Evolutionary conservation across 2,329 filamentous ascomycete genomes (phyloP).

Genomic region (Microthyrium microscopicum): DNA sequence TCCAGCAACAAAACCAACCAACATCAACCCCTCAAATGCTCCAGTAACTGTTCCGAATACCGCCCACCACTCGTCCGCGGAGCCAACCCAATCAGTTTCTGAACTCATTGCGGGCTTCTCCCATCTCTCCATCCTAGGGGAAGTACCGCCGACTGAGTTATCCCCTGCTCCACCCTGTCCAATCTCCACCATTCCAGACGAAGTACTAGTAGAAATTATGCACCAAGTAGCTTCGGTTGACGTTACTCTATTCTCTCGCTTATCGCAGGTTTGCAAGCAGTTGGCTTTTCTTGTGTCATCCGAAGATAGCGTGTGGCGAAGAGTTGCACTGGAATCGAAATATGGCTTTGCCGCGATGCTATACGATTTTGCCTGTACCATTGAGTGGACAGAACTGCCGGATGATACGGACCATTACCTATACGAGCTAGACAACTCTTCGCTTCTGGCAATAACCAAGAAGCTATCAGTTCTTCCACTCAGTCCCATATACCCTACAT

Average conservation of each 20-base stretch:
- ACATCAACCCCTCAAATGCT: conserved; percentile 30
- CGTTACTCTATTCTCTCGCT: conserved; percentile 56
- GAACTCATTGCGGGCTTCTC: conserved; percentile 68
- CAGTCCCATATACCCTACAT: conserved; percentile 24
- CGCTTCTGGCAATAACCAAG: too few species aligned
- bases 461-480: conserved; percentile 18
- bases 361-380: conserved; percentile 53
- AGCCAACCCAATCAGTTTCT: conserved; percentile 36
- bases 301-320: conserved; percentile 76
- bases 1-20: conserved; percentile 30
- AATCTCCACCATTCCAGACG: conserved; percentile 60
- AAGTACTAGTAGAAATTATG: conserved; percentile 70
- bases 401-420: neutral
- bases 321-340: conserved; percentile 50
- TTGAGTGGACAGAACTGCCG: too few species aligned
- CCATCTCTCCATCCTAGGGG: conserved; percentile 47
- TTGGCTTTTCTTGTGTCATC: conserved; percentile 71
- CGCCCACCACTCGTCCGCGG: conserved; percentile 40
- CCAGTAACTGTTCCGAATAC: conserved; percentile 34
- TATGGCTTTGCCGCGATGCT: conserved; percentile 75
- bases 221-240: conserved; percentile 56
- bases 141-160: conserved; percentile 52
- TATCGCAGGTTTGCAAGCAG: conserved; percentile 70
- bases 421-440: conserved; percentile 4
- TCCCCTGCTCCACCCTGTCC: conserved; percentile 63